These are phyloP conservation scores for Crucihimalaya himalaica DNA, from an alignment of 345 rosid genomes.

Conservation along the genomic window DNA sequence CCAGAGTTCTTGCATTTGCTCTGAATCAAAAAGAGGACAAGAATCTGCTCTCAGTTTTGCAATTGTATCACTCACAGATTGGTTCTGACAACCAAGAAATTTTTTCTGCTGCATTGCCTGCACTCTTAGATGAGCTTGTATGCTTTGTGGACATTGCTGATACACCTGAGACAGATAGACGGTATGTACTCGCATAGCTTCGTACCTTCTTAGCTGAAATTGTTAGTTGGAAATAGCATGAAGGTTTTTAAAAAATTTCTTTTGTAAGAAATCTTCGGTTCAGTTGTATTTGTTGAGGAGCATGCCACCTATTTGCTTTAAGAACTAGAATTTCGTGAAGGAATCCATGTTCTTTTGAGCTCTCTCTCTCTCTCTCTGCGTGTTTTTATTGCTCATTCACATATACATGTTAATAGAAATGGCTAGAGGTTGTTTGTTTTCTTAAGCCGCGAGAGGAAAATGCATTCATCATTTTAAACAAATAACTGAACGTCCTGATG, in stretches of 20 bases:
- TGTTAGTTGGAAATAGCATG: constrained; percentile 22
- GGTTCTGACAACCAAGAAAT: constrained; percentile 89
- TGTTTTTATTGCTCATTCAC: constrained; percentile 7
- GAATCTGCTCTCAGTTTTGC: constrained; percentile 68
- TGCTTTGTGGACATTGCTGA: constrained; percentile 83
- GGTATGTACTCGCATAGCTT: constrained; percentile 51
- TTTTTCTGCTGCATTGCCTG: constrained; percentile 93
- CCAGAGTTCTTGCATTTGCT: constrained; percentile 92
- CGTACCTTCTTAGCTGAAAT: constrained; percentile 3
- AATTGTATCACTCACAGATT: constrained; percentile 75
- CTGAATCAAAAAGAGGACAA: constrained; percentile 69
- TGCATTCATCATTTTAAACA: constrained; percentile 16
- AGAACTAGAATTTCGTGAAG: constrained; percentile 14
- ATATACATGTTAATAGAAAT: constrained; percentile 11
- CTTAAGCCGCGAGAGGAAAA: constrained; percentile 1
- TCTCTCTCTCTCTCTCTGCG: constrained; percentile 7
- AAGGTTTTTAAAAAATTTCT: neutral
- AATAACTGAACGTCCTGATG: constrained; percentile 11
- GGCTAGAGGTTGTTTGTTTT: constrained; percentile 14
- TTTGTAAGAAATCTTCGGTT: constrained; percentile 4
- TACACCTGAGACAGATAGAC: constrained; percentile 63
- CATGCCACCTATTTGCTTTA: neutral
- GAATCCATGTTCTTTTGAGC: constrained; percentile 11
- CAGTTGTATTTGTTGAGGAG: neutral
- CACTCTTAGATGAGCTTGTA: constrained; percentile 86